Conservation (phyloP, 129 eudicot species). For the Centella asiatica region DNA sequence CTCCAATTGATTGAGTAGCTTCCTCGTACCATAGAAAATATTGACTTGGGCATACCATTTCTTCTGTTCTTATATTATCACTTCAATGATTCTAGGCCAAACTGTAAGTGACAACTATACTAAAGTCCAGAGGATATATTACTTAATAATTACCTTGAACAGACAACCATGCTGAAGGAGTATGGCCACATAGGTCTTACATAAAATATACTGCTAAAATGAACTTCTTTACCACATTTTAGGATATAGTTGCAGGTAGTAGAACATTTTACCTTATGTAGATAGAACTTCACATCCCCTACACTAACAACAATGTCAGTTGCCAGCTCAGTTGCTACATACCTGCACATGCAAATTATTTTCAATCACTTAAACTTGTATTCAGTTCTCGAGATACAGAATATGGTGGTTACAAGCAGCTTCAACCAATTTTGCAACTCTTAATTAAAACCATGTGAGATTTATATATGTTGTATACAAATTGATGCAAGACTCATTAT, state of each 20-base stretch:
- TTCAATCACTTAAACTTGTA: neutral
- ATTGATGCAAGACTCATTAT: too few relatives aligned
- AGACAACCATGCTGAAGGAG: too few relatives aligned
- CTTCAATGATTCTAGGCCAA: neutral
- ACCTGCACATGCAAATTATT: conserved; percentile 37
- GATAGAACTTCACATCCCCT: conserved; percentile 74
- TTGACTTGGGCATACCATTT: too few relatives aligned
- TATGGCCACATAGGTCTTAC: neutral
- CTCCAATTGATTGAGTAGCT: too few relatives aligned
- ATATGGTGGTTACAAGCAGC: neutral
- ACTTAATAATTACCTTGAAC: neutral
- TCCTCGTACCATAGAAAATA: too few relatives aligned
- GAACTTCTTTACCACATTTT: neutral
- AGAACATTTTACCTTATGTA: conserved; percentile 63
- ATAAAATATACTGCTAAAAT: neutral
- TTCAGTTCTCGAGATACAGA: neutral
- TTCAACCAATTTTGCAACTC: too few relatives aligned
- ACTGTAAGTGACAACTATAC: neutral
- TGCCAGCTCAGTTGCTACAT: conserved; percentile 74
- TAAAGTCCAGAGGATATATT: neutral
- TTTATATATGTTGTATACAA: too few relatives aligned
- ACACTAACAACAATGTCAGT: conserved; percentile 56
- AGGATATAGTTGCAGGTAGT: neutral
- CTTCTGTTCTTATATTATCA: neutral
- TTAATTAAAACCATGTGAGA: too few relatives aligned